Evolutionary conservation across 257 asterid species (phyloP), one percentile per base, ranked within the genome.

Genomic region (Striga asiatica): DNA sequence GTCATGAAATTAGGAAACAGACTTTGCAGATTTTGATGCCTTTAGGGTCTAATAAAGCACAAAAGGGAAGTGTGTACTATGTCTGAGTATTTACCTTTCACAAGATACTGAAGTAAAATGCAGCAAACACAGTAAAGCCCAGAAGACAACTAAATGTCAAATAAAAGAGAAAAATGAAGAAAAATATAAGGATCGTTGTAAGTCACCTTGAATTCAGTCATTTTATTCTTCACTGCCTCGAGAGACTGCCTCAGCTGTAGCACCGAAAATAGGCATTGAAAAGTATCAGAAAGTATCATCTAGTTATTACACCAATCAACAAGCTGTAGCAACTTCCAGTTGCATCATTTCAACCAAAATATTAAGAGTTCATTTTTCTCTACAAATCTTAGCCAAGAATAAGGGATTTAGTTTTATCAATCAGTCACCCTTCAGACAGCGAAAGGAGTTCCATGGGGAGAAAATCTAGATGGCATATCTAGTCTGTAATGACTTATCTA

Each of bases 211-310:
- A 76, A 78, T 31, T 66, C 66, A 12, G 39, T 64, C 61, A 82
- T 75, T 74, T 70, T 78, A 35, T 64, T 28, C 80, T 76, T 73
- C 71, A 73, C 69, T 52, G 68, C 69, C 55, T 88, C 80, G 67
- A 80, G 35, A 54, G 78, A 70, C 71, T 76, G 75, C 79, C 64
- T 61, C 67, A 74, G 76, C 97, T 88, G 81, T 37, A 69, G 58
- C 51, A 68, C 42, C 62, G n/a, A 45, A 64, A 62, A 53, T 54
- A 55, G 39, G 39, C 51, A 56, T 51, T 62, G 48, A 31, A 55
- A 22, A 48, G 20, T 35, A 18, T 25, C 60, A 71, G 10, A 52
- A 8, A 38, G 6, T 41, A 45, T 63, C 11, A 12, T 20, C 14
- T 28, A 28, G 21, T 34, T 52, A 37, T 14, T 38, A 29, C 42